Percentiles rank a stretch among this genome's conserved stretches.
Conservation (phyloP, 2,329 filamentous ascomycete genomes). For the Keithomyces neogunnii region DNA sequence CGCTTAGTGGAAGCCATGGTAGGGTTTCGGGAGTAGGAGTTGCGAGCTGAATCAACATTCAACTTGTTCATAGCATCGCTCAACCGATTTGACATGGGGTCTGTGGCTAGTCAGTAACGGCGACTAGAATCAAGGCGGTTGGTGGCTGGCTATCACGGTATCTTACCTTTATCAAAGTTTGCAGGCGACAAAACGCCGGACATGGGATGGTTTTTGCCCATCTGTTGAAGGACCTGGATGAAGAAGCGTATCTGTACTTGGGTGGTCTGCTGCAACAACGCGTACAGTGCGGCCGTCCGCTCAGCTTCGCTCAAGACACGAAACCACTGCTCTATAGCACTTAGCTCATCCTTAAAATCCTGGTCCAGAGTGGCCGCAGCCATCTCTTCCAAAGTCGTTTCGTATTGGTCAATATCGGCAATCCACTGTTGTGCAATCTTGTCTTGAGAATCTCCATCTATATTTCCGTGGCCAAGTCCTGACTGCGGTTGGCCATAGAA, state of each 20-base stretch:
- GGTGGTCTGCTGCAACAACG: constrained; percentile 92
- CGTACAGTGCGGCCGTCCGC: constrained; percentile 89
- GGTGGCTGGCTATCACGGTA: neutral
- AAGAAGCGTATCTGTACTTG: constrained; percentile 99
- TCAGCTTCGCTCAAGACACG: constrained; percentile 94
- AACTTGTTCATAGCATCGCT: constrained; percentile 96
- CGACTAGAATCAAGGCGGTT: neutral
- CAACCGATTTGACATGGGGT: constrained; percentile 93
- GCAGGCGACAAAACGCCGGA: constrained; percentile 89
- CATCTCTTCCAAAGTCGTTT: constrained; percentile 98
- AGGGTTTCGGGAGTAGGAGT: constrained; percentile 75
- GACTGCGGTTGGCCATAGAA: constrained; percentile 76
- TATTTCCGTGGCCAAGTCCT: constrained; percentile 55
- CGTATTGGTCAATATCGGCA: constrained; percentile 96
- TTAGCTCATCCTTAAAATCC: constrained; percentile 98
- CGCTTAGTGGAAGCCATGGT: constrained; percentile 70
- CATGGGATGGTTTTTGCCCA: constrained; percentile 98
- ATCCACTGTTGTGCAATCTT: constrained; percentile 98
- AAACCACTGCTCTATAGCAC: constrained; percentile 99
- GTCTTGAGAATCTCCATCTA: constrained; percentile 76
- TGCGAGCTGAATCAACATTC: constrained; percentile 77
- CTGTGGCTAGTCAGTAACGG: constrained; percentile 35
- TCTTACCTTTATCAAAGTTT: constrained; percentile 88
- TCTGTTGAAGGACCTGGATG: constrained; percentile 96
- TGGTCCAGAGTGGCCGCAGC: constrained; percentile 96